These are phyloP conservation scores for Lactarius pseudohatsudake DNA, from an alignment of 768 basidiomycete genomes.

Conservation along the genomic window DNA sequence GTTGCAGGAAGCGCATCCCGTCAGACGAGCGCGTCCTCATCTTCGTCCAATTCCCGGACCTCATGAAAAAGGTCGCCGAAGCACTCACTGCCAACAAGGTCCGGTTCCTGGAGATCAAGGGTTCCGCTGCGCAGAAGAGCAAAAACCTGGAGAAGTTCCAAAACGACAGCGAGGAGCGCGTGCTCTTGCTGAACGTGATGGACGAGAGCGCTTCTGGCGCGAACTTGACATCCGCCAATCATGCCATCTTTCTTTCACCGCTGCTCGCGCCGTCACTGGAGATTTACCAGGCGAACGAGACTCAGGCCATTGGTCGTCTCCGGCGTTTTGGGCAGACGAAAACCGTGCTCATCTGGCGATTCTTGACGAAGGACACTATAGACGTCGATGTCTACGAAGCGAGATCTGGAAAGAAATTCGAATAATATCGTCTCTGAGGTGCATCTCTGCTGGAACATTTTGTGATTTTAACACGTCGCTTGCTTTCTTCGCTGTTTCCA, in stretches of 20 bases:
- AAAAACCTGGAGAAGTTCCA: slow-evolving; percentile 87
- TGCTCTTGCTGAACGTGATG: slow-evolving; percentile 87
- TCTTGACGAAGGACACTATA: slow-evolving; percentile 84
- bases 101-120: slow-evolving; percentile 77
- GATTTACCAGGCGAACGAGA: slow-evolving; percentile 81
- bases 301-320: slow-evolving; percentile 81
- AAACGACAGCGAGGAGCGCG: slow-evolving; percentile 70
- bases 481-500: slow-evolving; percentile 2
- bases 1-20: slow-evolving; percentile 59
- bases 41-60: slow-evolving; percentile 95
- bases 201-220: slow-evolving; percentile 94
- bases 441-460: neutral
- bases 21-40: slow-evolving; percentile 81
- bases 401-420: slow-evolving; percentile 35
- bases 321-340: slow-evolving; percentile 82
- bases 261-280: slow-evolving; percentile 79
- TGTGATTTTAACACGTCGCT: slow-evolving; percentile 4
- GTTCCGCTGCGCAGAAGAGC: slow-evolving; percentile 72
- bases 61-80: slow-evolving; percentile 88
- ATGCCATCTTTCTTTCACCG: slow-evolving; percentile 93
- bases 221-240: slow-evolving; percentile 91
- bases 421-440: neutral
- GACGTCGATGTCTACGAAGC: slow-evolving; percentile 81
- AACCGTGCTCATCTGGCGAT: slow-evolving; percentile 78
- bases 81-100: slow-evolving; percentile 73